Evolutionary conservation across 495 filamentous ascomycete species (phyloP).

Genomic region (Daldinia childiae): DNA sequence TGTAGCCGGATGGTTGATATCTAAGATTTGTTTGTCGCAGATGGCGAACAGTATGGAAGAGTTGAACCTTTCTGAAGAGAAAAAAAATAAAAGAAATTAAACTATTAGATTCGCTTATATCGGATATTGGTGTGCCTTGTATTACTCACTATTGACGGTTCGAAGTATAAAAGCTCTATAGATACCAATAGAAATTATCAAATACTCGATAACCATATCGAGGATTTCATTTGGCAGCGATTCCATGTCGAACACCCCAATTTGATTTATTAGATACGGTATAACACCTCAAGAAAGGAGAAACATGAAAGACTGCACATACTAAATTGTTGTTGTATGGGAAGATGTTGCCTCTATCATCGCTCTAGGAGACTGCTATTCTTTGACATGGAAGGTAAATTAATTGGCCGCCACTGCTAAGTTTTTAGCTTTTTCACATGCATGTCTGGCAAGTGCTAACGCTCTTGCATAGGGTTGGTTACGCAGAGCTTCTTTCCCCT

Average conservation of each 20-base stretch:
- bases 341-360: no score
- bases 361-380: no score
- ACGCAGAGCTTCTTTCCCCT: no score
- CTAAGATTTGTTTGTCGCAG: constrained; percentile 10
- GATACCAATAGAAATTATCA: constrained; percentile 15
- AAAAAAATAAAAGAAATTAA: neutral
- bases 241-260: neutral
- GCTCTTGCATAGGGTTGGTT: no score
- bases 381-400: no score
- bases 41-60: constrained; percentile 14
- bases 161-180: constrained; percentile 11
- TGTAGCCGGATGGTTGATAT: constrained; percentile 5
- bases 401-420: no score
- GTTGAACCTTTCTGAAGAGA: constrained; percentile 8
- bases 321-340: no score
- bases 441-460: no score
- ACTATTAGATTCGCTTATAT: neutral
- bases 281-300: neutral
- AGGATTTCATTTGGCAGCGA: constrained; percentile 2
- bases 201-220: constrained; percentile 7
- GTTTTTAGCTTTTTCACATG: no score
- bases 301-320: no score
- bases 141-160: constrained; percentile 17
- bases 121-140: neutral
- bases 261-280: neutral